Conservation (phyloP, 2,329 filamentous ascomycete genomes). For the Paraphaeosphaeria sporulosa region DNA sequence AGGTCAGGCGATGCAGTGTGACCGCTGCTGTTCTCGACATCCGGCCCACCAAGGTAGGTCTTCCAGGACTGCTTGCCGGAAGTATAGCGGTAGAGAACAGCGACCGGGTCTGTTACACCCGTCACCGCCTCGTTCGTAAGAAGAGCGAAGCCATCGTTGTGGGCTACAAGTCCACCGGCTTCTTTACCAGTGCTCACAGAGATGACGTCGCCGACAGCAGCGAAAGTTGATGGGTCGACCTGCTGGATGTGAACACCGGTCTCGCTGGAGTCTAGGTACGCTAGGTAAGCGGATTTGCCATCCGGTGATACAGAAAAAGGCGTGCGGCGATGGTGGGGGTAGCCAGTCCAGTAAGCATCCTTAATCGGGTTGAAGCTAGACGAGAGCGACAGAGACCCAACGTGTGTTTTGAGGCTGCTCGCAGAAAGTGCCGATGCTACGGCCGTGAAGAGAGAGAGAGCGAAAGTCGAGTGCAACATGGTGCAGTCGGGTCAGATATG, state of each 20-base stretch:
- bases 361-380: slow-evolving; percentile 65
- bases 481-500: slow-evolving; percentile 31
- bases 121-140: slow-evolving; percentile 66
- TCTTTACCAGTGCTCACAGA: slow-evolving; percentile 65
- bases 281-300: slow-evolving; percentile 65
- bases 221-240: slow-evolving; percentile 63
- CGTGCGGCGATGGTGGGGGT: slow-evolving; percentile 68
- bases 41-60: slow-evolving; percentile 66
- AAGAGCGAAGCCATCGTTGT: slow-evolving; percentile 69
- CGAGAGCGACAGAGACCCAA: slow-evolving; percentile 57
- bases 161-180: slow-evolving; percentile 66
- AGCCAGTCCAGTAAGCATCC: slow-evolving; percentile 67
- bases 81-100: slow-evolving; percentile 67
- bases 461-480: slow-evolving; percentile 41
- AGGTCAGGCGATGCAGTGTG: slow-evolving; percentile 63
- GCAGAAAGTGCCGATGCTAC: slow-evolving; percentile 50
- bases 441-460: slow-evolving; percentile 44
- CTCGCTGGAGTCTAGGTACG: slow-evolving; percentile 65
- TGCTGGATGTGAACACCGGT: slow-evolving; percentile 66
- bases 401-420: slow-evolving; percentile 52
- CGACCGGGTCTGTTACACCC: slow-evolving; percentile 58
- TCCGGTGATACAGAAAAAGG: slow-evolving; percentile 68
- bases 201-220: slow-evolving; percentile 60
- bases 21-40: slow-evolving; percentile 57
- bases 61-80: slow-evolving; percentile 64